Evolutionary conservation across 192 early-diverging fungal species (phyloP).

Genomic region (Coemansia sp.): DNA sequence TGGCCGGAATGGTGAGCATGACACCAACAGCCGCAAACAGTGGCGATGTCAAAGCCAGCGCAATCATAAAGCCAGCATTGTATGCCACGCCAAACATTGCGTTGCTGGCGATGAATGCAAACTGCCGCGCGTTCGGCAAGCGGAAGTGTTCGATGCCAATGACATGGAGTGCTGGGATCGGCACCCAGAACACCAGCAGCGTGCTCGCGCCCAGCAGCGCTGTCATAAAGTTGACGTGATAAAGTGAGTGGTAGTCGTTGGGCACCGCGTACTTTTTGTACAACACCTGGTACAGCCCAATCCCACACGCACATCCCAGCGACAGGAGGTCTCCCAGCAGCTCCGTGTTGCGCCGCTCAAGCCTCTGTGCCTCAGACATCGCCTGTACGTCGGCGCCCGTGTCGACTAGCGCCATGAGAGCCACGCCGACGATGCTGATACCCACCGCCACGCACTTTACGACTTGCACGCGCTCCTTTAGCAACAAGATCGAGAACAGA

Average conservation of each 20-base stretch:
- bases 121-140: conserved; percentile 58
- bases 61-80: conserved; percentile 77
- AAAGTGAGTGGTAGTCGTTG: conserved; percentile 56
- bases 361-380: background rate
- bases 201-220: conserved; percentile 71
- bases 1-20: conserved; percentile 77
- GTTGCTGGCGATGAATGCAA: conserved; percentile 61
- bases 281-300: conserved; percentile 78
- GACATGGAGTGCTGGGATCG: conserved; percentile 68
- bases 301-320: conserved; percentile 61
- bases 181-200: conserved; percentile 66
- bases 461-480: conserved; percentile 62
- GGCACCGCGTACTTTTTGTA: conserved; percentile 78
- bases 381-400: conserved; percentile 15
- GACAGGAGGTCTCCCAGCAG: conserved; percentile 63
- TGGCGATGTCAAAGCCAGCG: conserved; percentile 68
- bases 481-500: conserved; percentile 69
- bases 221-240: conserved; percentile 75
- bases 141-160: conserved; percentile 66
- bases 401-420: conserved; percentile 60
- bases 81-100: conserved; percentile 70
- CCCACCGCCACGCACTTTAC: conserved; percentile 65
- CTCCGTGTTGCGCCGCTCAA: conserved; percentile 19
- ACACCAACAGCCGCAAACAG: conserved; percentile 78
- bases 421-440: conserved; percentile 69